Conservation (phyloP, 176 grass and related monocot genomes). For the Tuctoria greenei region DNA sequence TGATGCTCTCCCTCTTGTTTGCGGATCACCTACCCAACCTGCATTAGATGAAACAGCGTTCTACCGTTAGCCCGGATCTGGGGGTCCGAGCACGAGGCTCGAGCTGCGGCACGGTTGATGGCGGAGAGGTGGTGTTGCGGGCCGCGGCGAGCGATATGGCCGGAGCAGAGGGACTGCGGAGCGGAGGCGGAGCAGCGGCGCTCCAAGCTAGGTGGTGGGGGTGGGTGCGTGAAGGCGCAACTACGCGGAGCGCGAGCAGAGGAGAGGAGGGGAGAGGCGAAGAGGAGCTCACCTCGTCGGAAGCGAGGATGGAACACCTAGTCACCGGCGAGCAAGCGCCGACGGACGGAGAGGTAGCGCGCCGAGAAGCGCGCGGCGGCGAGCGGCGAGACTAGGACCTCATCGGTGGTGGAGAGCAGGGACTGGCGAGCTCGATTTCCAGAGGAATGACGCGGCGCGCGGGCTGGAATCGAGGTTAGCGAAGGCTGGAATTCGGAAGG, state of each 20-base stretch:
- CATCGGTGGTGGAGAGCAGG: neutral
- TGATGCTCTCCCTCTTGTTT: neutral
- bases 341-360: neutral
- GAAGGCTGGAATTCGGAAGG: neutral
- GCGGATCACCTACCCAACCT: neutral
- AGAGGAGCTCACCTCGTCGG: neutral
- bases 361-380: neutral
- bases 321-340: neutral
- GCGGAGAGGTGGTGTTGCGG: neutral
- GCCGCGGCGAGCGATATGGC: neutral
- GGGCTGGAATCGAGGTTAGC: neutral
- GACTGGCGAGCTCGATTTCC: neutral
- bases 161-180: neutral
- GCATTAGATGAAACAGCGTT: neutral
- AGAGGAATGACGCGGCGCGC: neutral
- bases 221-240: neutral
- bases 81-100: neutral
- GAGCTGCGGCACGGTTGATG: neutral
- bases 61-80: conserved; percentile 1
- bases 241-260: neutral
- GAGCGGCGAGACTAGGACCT: neutral
- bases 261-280: neutral
- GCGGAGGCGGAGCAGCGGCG: neutral
- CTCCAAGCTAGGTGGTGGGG: neutral
- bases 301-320: neutral